Conservation (phyloP, 495 filamentous ascomycete genomes). For the Talaromyces ruber region DNA sequence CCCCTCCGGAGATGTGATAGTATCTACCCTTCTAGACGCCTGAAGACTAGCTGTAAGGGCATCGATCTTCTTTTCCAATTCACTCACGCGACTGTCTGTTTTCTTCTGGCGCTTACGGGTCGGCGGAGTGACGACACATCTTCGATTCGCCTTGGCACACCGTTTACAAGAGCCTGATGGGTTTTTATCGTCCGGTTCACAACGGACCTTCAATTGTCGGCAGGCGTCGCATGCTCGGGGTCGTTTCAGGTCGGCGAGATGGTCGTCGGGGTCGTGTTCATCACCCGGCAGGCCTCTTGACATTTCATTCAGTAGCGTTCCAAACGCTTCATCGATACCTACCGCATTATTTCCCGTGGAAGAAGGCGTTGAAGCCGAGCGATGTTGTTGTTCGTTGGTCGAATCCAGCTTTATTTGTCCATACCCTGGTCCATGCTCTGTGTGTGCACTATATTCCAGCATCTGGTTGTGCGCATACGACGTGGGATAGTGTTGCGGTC, state of each 20-base stretch:
- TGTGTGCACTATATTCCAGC: background rate
- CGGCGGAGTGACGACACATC: conserved; percentile 75
- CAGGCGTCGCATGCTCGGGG: conserved; percentile 91
- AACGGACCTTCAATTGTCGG: conserved; percentile 81
- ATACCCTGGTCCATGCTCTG: background rate
- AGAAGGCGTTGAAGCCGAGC: conserved; percentile 3
- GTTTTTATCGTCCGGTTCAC: conserved; percentile 51
- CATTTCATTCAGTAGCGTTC: conserved; percentile 1
- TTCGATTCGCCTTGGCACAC: conserved; percentile 73
- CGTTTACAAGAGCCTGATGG: conserved; percentile 65
- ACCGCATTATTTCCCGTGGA: background rate
- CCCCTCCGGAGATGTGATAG: background rate
- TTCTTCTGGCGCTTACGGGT: conserved; percentile 88
- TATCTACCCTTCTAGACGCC: conserved; percentile 28
- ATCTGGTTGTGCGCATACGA: background rate
- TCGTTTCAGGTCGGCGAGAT: conserved; percentile 55
- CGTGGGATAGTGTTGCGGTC: background rate
- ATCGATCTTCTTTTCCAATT: conserved; percentile 93
- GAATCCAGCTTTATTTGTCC: background rate
- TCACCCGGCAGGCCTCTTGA: background rate
- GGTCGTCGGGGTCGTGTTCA: conserved; percentile 25
- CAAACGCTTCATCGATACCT: background rate
- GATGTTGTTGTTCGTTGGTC: background rate
- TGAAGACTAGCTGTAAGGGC: conserved; percentile 71
- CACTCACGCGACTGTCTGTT: conserved; percentile 82